Conservation (phyloP, 2,329 filamentous ascomycete genomes). For the Metarhizium humberi region DNA sequence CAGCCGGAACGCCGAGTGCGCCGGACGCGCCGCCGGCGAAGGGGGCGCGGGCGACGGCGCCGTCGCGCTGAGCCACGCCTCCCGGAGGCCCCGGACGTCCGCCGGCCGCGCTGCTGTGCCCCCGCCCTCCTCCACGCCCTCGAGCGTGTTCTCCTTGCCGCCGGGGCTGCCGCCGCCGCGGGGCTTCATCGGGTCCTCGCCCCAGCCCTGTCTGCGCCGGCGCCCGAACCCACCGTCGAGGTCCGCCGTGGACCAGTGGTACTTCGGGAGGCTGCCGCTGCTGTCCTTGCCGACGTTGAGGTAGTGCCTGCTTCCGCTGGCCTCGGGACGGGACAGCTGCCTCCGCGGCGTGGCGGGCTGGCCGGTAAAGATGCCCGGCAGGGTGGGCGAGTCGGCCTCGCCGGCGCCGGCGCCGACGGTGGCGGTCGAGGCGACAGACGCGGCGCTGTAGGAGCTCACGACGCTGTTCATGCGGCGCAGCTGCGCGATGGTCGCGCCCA, state of each 20-base stretch:
- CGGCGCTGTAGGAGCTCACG: conserved; percentile 34
- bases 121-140: too few species aligned
- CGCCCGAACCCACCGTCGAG: not conserved
- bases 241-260: conserved; percentile 7
- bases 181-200: not conserved
- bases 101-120: too few species aligned
- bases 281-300: conserved; percentile 29
- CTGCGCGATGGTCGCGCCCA: conserved; percentile 38
- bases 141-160: conserved; percentile 18
- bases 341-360: conserved; percentile 24
- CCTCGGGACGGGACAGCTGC: conserved; percentile 18
- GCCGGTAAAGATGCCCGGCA: conserved; percentile 28
- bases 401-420: conserved; percentile 5
- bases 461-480: conserved; percentile 50
- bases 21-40: not conserved
- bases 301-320: conserved; percentile 35
- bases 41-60: not conserved
- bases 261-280: conserved; percentile 7
- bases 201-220: conserved; percentile 5
- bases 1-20: conserved; percentile 5
- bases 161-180: not conserved
- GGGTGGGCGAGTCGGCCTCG: conserved; percentile 27
- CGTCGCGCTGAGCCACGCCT: not conserved
- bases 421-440: conserved; percentile 24
- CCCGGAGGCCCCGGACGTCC: too few species aligned